phyloP scores from a whole-genome alignment of 2,329 filamentous ascomycete genomes.

The Colletotrichum shisoi region DNA sequence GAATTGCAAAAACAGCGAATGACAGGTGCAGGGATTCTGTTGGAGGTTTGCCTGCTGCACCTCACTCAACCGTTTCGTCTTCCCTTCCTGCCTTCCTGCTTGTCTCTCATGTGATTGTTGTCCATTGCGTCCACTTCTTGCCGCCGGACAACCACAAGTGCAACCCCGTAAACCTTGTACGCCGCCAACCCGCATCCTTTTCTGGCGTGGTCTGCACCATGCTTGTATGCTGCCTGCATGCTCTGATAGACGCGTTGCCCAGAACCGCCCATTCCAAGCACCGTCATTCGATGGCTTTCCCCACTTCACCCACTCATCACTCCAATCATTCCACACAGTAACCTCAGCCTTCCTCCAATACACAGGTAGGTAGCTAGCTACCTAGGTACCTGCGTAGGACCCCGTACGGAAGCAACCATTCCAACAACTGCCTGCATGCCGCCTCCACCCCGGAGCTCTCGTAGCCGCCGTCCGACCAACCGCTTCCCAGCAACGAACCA shows the following conservation, averaged over 20 bases:
- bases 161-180: constrained; percentile 1
- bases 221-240: background rate
- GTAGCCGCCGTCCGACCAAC: constrained; percentile 15
- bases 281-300: constrained; percentile 20
- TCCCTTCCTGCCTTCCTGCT: background rate
- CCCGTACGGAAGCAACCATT: background rate
- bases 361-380: too few species aligned
- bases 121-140: background rate
- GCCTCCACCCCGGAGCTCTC: constrained; percentile 15
- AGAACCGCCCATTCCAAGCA: constrained; percentile 26
- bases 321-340: constrained; percentile 12
- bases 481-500: constrained; percentile 6
- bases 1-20: constrained; percentile 4
- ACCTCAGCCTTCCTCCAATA: constrained; percentile 13
- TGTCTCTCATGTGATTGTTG: constrained; percentile 2
- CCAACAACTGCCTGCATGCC: constrained; percentile 19
- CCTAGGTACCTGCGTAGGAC: too few species aligned
- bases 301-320: constrained; percentile 22
- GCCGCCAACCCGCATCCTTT: constrained; percentile 4
- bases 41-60: constrained; percentile 7
- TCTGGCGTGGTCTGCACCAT: constrained; percentile 5
- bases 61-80: background rate
- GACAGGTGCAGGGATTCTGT: constrained; percentile 5
- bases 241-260: constrained; percentile 25
- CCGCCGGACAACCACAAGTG: constrained; percentile 5